These are phyloP conservation scores for Nephelium lappaceum DNA, from an alignment of 345 rosid genomes.

Conservation along the genomic window DNA sequence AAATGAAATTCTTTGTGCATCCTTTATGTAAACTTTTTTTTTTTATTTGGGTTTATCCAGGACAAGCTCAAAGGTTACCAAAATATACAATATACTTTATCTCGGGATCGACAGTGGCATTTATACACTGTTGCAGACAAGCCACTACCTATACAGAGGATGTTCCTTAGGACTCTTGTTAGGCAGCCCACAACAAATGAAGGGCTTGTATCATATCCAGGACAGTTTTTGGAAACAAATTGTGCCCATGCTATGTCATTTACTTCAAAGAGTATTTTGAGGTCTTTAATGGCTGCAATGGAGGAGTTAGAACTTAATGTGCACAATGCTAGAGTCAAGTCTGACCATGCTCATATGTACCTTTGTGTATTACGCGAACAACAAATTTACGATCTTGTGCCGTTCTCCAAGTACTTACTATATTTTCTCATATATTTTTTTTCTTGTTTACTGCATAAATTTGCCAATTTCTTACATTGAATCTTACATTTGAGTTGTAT, in stretches of 20 bases:
- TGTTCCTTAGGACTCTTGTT: conserved; percentile 96
- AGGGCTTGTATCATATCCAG: conserved; percentile 63
- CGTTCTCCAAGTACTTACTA: conserved; percentile 70
- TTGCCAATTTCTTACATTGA: neutral
- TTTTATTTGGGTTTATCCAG: conserved; percentile 43
- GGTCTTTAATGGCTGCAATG: conserved; percentile 90
- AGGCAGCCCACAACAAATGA: conserved; percentile 80
- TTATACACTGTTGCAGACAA: conserved; percentile 85
- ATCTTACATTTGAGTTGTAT: conserved; percentile 32
- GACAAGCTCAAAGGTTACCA: conserved; percentile 93
- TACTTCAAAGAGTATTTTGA: conserved; percentile 81
- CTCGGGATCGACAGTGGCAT: conserved; percentile 97
- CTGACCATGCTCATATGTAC: conserved; percentile 96
- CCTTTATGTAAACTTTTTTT: conserved; percentile 22
- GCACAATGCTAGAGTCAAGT: conserved; percentile 78
- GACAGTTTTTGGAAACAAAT: conserved; percentile 48
- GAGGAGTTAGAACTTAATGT: conserved; percentile 95
- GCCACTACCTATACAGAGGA: conserved; percentile 75
- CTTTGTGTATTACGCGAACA: conserved; percentile 90
- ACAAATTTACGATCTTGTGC: conserved; percentile 85
- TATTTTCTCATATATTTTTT: conserved; percentile 16
- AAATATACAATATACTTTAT: conserved; percentile 71
- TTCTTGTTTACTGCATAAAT: conserved; percentile 9
- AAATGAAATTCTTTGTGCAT: neutral
- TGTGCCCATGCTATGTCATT: conserved; percentile 58